These are phyloP conservation scores for Hippophae rhamnoides DNA, from an alignment of 306 rosid genomes.

Conservation along the genomic window DNA sequence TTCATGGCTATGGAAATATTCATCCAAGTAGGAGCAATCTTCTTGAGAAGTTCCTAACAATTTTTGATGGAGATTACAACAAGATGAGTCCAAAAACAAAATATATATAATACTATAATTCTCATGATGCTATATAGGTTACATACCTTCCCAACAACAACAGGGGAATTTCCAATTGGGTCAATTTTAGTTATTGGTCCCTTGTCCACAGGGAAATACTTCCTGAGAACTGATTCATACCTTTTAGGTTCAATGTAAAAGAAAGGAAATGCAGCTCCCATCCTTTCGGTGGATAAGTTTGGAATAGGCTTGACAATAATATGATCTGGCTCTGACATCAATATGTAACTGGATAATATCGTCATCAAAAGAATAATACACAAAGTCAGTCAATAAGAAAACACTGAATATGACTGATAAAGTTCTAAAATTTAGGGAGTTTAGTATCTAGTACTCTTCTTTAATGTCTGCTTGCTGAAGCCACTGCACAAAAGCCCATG, in stretches of 20 bases:
- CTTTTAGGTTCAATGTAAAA: conserved; percentile 89
- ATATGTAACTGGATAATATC: conserved; percentile 52
- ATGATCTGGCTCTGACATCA: conserved; percentile 97
- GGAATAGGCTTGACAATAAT: conserved; percentile 91
- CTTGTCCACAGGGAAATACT: conserved; percentile 63
- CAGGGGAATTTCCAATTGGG: conserved; percentile 97
- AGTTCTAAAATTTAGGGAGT: conserved; percentile 11
- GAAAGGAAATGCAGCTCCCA: conserved; percentile 97
- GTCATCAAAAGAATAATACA: background rate
- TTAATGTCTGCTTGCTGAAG: conserved; percentile 76
- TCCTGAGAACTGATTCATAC: conserved; percentile 63
- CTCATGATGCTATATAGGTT: conserved; percentile 5
- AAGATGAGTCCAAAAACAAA: background rate
- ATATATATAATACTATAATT: conserved; percentile 4
- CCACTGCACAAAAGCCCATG: conserved; percentile 99
- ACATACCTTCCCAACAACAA: conserved; percentile 81
- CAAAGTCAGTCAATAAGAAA: conserved; percentile 5
- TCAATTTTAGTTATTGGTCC: conserved; percentile 82
- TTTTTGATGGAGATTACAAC: conserved; percentile 14
- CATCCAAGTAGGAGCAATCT: conserved; percentile 99
- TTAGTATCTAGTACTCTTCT: conserved; percentile 71
- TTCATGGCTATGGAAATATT: conserved; percentile 96
- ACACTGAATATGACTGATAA: background rate
- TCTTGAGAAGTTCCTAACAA: conserved; percentile 72
- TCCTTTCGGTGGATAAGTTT: conserved; percentile 68